Base-by-base conservation (phyloP, 2,329 filamentous ascomycete species). In the Aspergillus clavatus region DNA sequence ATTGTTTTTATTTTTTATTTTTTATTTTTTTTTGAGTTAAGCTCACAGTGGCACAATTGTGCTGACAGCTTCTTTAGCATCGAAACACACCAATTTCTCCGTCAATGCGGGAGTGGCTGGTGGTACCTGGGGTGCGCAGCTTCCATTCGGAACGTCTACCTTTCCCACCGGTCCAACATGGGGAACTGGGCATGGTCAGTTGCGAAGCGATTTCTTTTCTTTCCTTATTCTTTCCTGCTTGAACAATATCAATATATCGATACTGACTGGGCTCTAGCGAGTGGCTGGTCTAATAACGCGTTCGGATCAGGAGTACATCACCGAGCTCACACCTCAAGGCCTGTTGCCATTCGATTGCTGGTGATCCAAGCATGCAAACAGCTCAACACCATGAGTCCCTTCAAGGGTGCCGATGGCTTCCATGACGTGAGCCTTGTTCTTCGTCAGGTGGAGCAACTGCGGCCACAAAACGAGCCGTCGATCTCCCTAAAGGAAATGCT, bases 321-420 rank as follows among this genome's bases (percentile, higher is more conserved):
- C 55, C 74, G 79, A 5, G 69, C 75, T 4, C 70, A 72, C 42
- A 79, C 82, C 42, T 81, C 83, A 38, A 80, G 85, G 10, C 80
- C 85, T 16, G 77, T 89, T 12, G 73, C 80, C 1, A 76, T 94
- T 42, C 83, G 89, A 31, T 72, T 85, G 46, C 78, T 89, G 63
- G 80, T 95, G 14, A 90, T 87, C 54, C 79, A 83, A 41, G 86
- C 87, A 3, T 95, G 88, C 72, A 86, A 87, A 62, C 72, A 78
- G 42, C 65, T 83, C n/a, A 68, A 72, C 36, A 64, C 70, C 31
- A 69, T 62, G 39, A 68, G 62, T 47, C 59, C 64, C 16, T 59
- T 53, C 35, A 67, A 67, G 56, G 60, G 75, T 37, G 62, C 69
- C 8, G 79, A 83, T 39, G 82, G 81, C 7, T 95, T 84, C 63